Conservation (phyloP, 805 yeast species). For the Yarrowia sp. region DNA sequence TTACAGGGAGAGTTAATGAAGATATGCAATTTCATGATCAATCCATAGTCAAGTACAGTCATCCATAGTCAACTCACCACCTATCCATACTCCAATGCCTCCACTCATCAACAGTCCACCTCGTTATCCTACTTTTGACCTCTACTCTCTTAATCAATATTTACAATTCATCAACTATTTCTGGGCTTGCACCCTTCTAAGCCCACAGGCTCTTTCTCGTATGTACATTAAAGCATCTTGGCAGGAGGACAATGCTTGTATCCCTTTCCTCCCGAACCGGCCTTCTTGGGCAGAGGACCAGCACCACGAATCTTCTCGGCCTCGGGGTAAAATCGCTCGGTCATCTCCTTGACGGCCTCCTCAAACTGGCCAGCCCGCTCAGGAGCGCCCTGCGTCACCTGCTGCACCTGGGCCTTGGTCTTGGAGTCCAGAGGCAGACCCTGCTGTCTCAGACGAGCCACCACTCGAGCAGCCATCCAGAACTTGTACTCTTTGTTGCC, state of each 20-base stretch:
- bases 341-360: constrained; percentile 66
- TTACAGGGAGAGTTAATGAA: no score
- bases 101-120: no score
- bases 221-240: constrained; percentile 36
- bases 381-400: constrained; percentile 56
- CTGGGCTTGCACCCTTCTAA: neutral
- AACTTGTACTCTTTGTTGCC: constrained; percentile 72
- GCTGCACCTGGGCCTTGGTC: constrained; percentile 64
- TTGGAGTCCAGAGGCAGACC: constrained; percentile 59
- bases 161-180: constrained; percentile 16
- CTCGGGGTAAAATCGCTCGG: constrained; percentile 53
- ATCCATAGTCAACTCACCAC: no score
- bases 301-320: constrained; percentile 37
- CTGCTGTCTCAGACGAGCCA: constrained; percentile 78
- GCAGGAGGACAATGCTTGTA: constrained; percentile 36
- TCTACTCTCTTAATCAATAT: neutral
- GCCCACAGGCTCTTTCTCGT: neutral
- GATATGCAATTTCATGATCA: no score
- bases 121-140: no score
- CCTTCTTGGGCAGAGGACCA: constrained; percentile 20
- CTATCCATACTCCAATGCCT: no score
- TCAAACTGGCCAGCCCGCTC: constrained; percentile 63
- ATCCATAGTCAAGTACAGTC: no score
- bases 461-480: constrained; percentile 80
- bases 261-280: neutral